These are phyloP conservation scores for Mucor sp. DNA, from an alignment of 371 early-diverging fungal species.

Conservation along the genomic window DNA sequence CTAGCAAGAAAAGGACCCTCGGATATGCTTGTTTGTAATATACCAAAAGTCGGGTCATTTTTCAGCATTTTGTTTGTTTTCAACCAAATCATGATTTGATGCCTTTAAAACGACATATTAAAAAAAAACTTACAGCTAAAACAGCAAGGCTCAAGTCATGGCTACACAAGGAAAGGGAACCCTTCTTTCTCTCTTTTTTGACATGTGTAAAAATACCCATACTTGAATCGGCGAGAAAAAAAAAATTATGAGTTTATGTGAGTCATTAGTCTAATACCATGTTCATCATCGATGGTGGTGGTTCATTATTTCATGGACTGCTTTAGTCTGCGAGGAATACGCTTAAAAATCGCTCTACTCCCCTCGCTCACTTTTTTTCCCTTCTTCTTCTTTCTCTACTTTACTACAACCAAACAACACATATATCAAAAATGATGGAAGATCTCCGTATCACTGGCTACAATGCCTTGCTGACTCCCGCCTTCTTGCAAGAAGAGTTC, in stretches of 20 bases:
- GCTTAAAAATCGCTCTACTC: not conserved
- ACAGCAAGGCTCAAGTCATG: not conserved
- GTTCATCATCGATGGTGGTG: not conserved
- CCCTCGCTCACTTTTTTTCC: not conserved
- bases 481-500: conserved; percentile 62
- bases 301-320: conserved; percentile 1
- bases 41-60: not conserved
- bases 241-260: conserved; percentile 15
- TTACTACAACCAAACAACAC: not conserved
- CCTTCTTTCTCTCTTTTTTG: conserved; percentile 1
- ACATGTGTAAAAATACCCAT: conserved; percentile 6
- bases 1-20: not conserved
- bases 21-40: not conserved
- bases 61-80: not conserved
- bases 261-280: conserved; percentile 7
- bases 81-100: not conserved
- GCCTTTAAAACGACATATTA: not conserved
- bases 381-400: conserved; percentile 1
- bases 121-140: not conserved
- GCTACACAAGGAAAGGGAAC: not conserved
- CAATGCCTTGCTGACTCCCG: conserved; percentile 62
- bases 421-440: conserved; percentile 44
- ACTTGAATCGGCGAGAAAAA: conserved; percentile 14
- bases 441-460: conserved; percentile 66
- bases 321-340: not conserved